phyloP scores from a whole-genome alignment of 2,329 filamentous ascomycete genomes.

The Metarhizium anisopliae region DNA sequence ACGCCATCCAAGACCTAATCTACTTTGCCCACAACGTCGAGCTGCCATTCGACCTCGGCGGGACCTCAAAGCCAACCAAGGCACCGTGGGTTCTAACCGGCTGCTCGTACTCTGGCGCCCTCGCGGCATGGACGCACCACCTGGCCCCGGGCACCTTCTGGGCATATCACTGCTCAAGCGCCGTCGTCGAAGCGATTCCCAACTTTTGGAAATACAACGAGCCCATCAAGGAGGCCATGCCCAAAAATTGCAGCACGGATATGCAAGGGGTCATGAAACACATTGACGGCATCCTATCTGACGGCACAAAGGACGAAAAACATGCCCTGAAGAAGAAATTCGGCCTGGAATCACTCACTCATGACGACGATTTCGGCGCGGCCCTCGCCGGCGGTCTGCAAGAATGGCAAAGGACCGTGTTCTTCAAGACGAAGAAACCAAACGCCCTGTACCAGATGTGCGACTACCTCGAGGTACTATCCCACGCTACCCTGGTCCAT shows the following conservation, averaged over 20 bases:
- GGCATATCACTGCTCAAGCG: constrained; percentile 33
- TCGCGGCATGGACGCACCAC: constrained; percentile 63
- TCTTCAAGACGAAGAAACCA: constrained; percentile 21
- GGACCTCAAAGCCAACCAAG: constrained; percentile 54
- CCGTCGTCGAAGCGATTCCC: constrained; percentile 64
- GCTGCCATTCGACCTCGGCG: constrained; percentile 57
- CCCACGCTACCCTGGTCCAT: too few relatives aligned
- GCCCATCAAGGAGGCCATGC: constrained; percentile 33
- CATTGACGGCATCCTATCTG: constrained; percentile 37
- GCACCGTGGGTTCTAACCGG: constrained; percentile 67
- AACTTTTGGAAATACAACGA: constrained; percentile 56
- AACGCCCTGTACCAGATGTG: constrained; percentile 25
- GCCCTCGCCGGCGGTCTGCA: constrained; percentile 17
- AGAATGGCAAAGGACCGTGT: constrained; percentile 26
- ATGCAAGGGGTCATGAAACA: constrained; percentile 44
- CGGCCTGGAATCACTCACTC: constrained; percentile 28
- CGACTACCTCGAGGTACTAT: constrained; percentile 10
- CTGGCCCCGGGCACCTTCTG: constrained; percentile 45
- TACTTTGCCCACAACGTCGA: constrained; percentile 66
- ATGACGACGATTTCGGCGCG: constrained; percentile 40
- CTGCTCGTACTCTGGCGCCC: constrained; percentile 67
- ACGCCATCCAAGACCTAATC: constrained; percentile 64
- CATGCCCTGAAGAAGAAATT: constrained; percentile 36
- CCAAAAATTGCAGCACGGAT: constrained; percentile 50
- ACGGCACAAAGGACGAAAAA: constrained; percentile 19